A percentile compares a stretch with the other conserved stretches of the same genome.
Conservation (phyloP, 495 filamentous ascomycete species). For the Cudoniella acicularis region DNA sequence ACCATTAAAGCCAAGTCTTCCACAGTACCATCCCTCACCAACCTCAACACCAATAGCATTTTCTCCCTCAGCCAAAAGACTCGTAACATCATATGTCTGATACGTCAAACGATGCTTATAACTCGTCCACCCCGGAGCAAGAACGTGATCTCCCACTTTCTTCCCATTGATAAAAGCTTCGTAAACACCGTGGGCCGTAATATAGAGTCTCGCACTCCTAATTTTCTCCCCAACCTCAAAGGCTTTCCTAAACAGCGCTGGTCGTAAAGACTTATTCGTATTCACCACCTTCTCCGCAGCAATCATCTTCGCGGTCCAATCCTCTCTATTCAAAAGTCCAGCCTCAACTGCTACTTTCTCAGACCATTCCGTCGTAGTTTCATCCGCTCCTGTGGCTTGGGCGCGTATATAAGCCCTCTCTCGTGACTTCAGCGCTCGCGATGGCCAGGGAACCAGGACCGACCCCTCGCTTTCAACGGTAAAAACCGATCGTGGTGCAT, state of each 20-base stretch:
- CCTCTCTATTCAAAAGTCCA: constrained; percentile 31
- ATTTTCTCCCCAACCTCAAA: constrained; percentile 7
- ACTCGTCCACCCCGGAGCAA: constrained; percentile 53
- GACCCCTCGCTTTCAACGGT: constrained; percentile 26
- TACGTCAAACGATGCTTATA: constrained; percentile 49
- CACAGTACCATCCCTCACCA: constrained; percentile 53
- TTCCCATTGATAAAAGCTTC: constrained; percentile 46
- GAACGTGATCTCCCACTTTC: constrained; percentile 40
- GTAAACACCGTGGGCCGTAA: constrained; percentile 49
- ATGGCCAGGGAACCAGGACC: constrained; percentile 49
- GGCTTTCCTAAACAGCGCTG: constrained; percentile 11
- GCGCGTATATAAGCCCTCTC: constrained; percentile 39
- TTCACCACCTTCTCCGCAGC: constrained; percentile 25
- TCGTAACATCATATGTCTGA: constrained; percentile 46
- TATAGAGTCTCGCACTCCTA: constrained; percentile 40
- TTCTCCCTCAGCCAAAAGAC: constrained; percentile 28
- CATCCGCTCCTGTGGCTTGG: constrained; percentile 14
- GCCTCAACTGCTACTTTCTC: constrained; percentile 34
- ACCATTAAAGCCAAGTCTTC: constrained; percentile 31
- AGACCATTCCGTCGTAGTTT: constrained; percentile 31
- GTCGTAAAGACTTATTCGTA: constrained; percentile 23
- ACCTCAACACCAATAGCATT: constrained; percentile 48
- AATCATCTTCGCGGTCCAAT: constrained; percentile 42
- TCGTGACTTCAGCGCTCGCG: constrained; percentile 36
- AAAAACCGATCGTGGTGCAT: not conserved